Evolutionary conservation across 371 early-diverging fungal genomes (phyloP).

Genomic region (Mucor plumbeus): DNA sequence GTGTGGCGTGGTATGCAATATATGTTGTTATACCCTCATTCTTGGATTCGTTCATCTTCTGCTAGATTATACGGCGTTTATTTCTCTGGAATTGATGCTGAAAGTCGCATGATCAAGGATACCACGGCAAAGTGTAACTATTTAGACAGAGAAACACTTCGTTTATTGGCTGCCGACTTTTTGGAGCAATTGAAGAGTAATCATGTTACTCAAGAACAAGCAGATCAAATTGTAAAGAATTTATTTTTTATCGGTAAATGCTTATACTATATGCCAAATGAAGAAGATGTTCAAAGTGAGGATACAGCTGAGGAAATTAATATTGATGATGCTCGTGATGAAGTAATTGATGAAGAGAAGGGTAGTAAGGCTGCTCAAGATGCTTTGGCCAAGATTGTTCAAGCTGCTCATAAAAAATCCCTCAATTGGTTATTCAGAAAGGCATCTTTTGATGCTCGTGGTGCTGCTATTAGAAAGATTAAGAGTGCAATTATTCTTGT

Average conservation of each 20-base stretch:
- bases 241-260: constrained; percentile 88
- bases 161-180: constrained; percentile 61
- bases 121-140: constrained; percentile 33
- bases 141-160: constrained; percentile 56
- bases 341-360: constrained; percentile 31
- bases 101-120: constrained; percentile 49
- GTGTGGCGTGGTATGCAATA: constrained; percentile 66
- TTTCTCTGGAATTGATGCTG: constrained; percentile 70
- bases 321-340: constrained; percentile 39
- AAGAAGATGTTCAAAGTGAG: constrained; percentile 48
- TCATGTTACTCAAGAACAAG: constrained; percentile 76
- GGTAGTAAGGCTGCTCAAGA: constrained; percentile 15
- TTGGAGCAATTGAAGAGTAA: constrained; percentile 78
- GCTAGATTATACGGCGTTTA: constrained; percentile 79
- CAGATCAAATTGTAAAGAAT: constrained; percentile 92
- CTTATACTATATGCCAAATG: constrained; percentile 57
- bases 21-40: constrained; percentile 82
- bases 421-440: constrained; percentile 69
- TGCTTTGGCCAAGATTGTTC: constrained; percentile 20
- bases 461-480: constrained; percentile 55
- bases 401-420: constrained; percentile 40
- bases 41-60: constrained; percentile 84
- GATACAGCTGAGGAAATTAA: constrained; percentile 35
- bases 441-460: constrained; percentile 74
- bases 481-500: constrained; percentile 54